phyloP scores from a whole-genome alignment of 176 grass and related monocot species.

The Cymbopogon citratus region DNA sequence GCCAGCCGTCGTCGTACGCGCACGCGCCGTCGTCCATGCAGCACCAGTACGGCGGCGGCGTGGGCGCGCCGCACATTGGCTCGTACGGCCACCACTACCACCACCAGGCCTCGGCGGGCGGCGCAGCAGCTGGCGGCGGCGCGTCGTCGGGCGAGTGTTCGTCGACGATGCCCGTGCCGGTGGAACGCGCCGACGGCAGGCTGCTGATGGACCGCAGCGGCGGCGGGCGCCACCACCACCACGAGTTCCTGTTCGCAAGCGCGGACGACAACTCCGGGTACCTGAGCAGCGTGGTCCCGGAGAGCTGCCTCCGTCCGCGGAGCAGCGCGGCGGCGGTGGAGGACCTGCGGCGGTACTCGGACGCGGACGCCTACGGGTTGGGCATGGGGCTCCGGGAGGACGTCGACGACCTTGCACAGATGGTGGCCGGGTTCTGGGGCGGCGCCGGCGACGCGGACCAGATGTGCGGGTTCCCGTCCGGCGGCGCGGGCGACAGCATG shows the following conservation, averaged over 20 bases:
- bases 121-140: not conserved
- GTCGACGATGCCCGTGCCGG: not conserved
- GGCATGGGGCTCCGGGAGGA: slow-evolving; percentile 49
- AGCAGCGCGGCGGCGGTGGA: slow-evolving; percentile 32
- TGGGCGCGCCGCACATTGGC: slow-evolving; percentile 34
- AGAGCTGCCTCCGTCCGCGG: slow-evolving; percentile 65
- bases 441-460: slow-evolving; percentile 23
- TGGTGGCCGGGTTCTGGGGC: slow-evolving; percentile 56
- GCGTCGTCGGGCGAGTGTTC: slow-evolving; percentile 34
- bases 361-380: slow-evolving; percentile 46
- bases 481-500: slow-evolving; percentile 24
- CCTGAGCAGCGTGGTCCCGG: slow-evolving; percentile 93
- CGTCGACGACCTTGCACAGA: slow-evolving; percentile 50
- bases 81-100: not conserved
- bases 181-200: slow-evolving; percentile 12
- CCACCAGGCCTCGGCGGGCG: not conserved
- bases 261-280: slow-evolving; percentile 83
- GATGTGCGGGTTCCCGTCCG: slow-evolving; percentile 33
- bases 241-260: slow-evolving; percentile 50
- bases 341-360: slow-evolving; percentile 46
- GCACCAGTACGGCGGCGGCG: slow-evolving; percentile 25
- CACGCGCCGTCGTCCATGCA: slow-evolving; percentile 17
- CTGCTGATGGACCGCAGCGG: slow-evolving; percentile 20
- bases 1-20: slow-evolving; percentile 15
- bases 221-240: not conserved